These are phyloP conservation scores for Coemansia guatemalensis DNA, from an alignment of 192 early-diverging fungal genomes.

Conservation along the genomic window DNA sequence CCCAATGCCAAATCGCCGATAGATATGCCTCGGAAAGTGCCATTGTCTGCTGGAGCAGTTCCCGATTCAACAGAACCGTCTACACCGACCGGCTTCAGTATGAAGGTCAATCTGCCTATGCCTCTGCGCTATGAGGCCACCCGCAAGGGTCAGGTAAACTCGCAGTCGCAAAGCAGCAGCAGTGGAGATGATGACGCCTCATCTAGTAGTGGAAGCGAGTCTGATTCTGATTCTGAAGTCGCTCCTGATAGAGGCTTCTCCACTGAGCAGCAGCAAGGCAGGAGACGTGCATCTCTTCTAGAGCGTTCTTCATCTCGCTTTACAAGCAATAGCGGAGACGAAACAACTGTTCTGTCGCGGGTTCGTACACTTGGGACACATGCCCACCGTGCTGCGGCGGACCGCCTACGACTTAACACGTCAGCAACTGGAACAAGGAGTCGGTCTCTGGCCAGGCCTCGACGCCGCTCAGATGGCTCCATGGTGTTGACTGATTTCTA, in stretches of 20 bases:
- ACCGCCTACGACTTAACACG: not conserved
- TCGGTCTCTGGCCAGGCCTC: not conserved
- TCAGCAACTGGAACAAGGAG: not conserved
- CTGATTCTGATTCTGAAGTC: constrained; percentile 23
- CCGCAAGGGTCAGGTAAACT: not conserved
- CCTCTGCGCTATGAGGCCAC: constrained; percentile 39
- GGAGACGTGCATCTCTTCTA: too few species aligned
- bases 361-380: not conserved
- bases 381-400: not conserved
- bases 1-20: constrained; percentile 5
- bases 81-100: constrained; percentile 26
- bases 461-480: constrained; percentile 43
- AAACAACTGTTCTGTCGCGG: not conserved
- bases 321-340: not conserved
- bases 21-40: not conserved
- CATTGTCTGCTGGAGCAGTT: too few species aligned
- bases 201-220: constrained; percentile 14
- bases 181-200: constrained; percentile 14
- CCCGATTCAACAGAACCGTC: not conserved
- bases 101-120: constrained; percentile 50
- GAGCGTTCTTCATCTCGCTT: too few species aligned
- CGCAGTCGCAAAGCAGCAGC: constrained; percentile 11
- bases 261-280: too few species aligned
- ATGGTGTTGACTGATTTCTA: constrained; percentile 37
- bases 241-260: too few species aligned